Conservation (phyloP, 208 protist genomes). For the Acanthamoeba castellanii region DNA sequence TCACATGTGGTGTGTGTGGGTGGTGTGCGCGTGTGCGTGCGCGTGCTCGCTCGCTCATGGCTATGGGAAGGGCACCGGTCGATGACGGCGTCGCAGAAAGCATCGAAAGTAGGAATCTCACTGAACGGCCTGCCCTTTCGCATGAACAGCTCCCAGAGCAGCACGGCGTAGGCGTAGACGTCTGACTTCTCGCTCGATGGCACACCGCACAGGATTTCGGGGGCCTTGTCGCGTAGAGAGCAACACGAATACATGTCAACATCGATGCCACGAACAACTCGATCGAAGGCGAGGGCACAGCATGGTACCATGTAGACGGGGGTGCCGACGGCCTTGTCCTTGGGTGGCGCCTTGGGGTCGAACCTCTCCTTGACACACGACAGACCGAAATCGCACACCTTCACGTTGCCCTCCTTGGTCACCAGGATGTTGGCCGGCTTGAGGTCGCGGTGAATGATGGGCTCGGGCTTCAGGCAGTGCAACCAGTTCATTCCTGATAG, state of each 20-base stretch:
- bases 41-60: no score
- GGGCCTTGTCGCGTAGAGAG: not conserved
- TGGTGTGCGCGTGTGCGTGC: no score
- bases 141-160: conserved; percentile 64
- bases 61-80: not conserved
- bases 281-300: not conserved
- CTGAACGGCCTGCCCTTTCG: conserved; percentile 51
- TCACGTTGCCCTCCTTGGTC: conserved; percentile 60
- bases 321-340: conserved; percentile 48
- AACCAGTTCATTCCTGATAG: conserved; percentile 62
- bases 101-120: conserved; percentile 35
- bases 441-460: conserved; percentile 73
- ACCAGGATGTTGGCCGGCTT: conserved; percentile 18
- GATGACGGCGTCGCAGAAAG: conserved; percentile 50
- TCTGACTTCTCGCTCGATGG: conserved; percentile 38
- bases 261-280: not conserved
- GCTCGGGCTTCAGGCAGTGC: conserved; percentile 67
- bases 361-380: conserved; percentile 54
- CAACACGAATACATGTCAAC: not conserved
- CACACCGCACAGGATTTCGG: conserved; percentile 47
- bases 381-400: conserved; percentile 68
- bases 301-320: conserved; percentile 38
- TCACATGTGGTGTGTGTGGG: not conserved
- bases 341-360: conserved; percentile 19
- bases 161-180: conserved; percentile 42